These are phyloP conservation scores for Eleusine indica DNA, from an alignment of 176 grass and related monocot genomes.

Conservation along the genomic window DNA sequence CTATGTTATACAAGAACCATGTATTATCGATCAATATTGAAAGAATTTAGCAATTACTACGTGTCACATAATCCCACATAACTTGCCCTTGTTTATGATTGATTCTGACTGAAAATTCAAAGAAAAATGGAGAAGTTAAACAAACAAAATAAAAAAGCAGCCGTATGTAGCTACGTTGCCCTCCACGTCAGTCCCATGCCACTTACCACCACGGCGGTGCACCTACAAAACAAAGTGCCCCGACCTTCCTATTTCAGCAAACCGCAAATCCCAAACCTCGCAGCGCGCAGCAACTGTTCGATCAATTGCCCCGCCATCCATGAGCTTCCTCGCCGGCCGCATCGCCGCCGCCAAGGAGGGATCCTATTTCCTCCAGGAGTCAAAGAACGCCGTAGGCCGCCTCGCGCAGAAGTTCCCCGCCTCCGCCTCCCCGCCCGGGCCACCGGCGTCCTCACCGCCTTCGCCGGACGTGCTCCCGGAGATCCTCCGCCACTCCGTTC, in stretches of 20 bases:
- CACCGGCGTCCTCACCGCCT: not conserved
- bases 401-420: slow-evolving; percentile 68
- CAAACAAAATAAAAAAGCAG: not conserved
- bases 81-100: not conserved
- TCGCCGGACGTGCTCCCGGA: slow-evolving; percentile 79
- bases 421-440: slow-evolving; percentile 23
- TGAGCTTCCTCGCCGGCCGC: slow-evolving; percentile 86
- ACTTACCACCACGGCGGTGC: not conserved
- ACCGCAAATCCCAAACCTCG: not conserved
- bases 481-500: slow-evolving; percentile 82
- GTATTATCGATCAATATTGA: not conserved
- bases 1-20: not conserved
- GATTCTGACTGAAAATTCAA: not conserved
- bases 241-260: not conserved
- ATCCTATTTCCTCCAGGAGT: slow-evolving; percentile 86
- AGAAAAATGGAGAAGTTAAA: not conserved
- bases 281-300: slow-evolving; percentile 44
- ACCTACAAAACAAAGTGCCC: not conserved
- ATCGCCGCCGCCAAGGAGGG: slow-evolving; percentile 80
- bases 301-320: slow-evolving; percentile 39
- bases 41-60: not conserved
- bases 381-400: slow-evolving; percentile 68
- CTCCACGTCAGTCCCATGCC: slow-evolving; percentile 32
- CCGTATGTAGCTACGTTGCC: not conserved
- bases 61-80: not conserved